A percentile compares a stretch with the other conserved stretches of the same genome.
Conservation (phyloP, 106 monocot genomes). For the Acorus gramineus region DNA sequence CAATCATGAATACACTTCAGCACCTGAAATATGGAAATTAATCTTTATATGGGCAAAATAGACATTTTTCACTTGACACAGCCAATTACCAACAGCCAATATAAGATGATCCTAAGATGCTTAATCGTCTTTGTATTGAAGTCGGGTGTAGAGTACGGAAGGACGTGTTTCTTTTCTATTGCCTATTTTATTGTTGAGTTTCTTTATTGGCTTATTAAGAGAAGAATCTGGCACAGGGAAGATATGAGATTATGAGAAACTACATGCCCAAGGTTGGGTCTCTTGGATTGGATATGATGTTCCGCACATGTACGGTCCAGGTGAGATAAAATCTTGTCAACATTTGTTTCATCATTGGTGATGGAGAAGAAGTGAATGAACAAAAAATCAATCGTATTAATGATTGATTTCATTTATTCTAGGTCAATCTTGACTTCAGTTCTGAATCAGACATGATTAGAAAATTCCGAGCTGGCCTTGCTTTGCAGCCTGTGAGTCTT, state of each 20-base stretch:
- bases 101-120: too few species aligned
- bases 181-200: background rate
- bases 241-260: constrained; percentile 93
- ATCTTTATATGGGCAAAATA: too few species aligned
- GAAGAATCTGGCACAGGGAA: constrained; percentile 45
- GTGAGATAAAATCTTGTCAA: constrained; percentile 14
- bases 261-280: constrained; percentile 99
- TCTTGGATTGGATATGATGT: constrained; percentile 98
- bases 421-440: constrained; percentile 99
- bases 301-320: constrained; percentile 97
- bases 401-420: background rate
- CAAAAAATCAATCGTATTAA: too few species aligned
- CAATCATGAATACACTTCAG: too few species aligned
- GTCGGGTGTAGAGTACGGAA: too few species aligned
- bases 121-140: too few species aligned
- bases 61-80: too few species aligned
- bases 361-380: too few species aligned
- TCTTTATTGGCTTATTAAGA: background rate
- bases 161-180: too few species aligned
- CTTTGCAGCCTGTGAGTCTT: constrained; percentile 75
- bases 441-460: constrained; percentile 95
- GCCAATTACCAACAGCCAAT: too few species aligned
- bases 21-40: too few species aligned
- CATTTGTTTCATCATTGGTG: too few species aligned
- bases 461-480: constrained; percentile 90